Conservation (phyloP, 495 filamentous ascomycete genomes). For the Penicillium malachiteum region DNA sequence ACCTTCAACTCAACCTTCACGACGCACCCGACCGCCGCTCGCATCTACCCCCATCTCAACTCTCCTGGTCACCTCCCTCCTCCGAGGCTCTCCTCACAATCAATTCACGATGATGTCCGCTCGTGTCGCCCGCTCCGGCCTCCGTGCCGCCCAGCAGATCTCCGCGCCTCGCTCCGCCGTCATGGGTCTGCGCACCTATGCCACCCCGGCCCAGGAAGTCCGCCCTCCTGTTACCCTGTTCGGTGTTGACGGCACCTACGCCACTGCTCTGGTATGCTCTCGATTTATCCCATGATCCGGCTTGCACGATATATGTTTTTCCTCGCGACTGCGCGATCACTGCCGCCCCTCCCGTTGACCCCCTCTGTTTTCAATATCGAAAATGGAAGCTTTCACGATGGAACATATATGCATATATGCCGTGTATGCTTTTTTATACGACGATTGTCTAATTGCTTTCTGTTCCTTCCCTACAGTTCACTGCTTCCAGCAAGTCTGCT, state of each 20-base stretch:
- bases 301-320: conserved; percentile 9
- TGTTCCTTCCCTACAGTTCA: conserved; percentile 64
- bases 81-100: conserved; percentile 27
- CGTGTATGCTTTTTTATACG: not conserved
- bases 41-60: conserved; percentile 28
- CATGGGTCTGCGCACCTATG: conserved; percentile 66
- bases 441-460: not conserved
- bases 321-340: conserved; percentile 30
- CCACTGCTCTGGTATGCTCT: conserved; percentile 82
- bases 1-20: conserved; percentile 36
- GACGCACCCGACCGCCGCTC: conserved; percentile 30
- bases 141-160: conserved; percentile 51
- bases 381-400: conserved; percentile 7
- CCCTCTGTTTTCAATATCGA: conserved; percentile 15
- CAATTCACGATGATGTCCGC: conserved; percentile 44
- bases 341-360: conserved; percentile 16
- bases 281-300: conserved; percentile 5
- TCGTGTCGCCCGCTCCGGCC: conserved; percentile 49
- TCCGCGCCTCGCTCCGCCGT: conserved; percentile 45
- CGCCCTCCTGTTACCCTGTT: conserved; percentile 89
- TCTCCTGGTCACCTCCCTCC: conserved; percentile 18
- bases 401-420: not conserved
- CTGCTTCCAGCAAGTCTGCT: conserved; percentile 82
- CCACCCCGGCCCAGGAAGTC: conserved; percentile 66
- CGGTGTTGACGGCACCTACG: conserved; percentile 97